A percentile compares a stretch with the other conserved stretches of the same genome.
Conservation (phyloP, 2,329 filamentous ascomycete species). For the Arthrocladium fulminans region DNA sequence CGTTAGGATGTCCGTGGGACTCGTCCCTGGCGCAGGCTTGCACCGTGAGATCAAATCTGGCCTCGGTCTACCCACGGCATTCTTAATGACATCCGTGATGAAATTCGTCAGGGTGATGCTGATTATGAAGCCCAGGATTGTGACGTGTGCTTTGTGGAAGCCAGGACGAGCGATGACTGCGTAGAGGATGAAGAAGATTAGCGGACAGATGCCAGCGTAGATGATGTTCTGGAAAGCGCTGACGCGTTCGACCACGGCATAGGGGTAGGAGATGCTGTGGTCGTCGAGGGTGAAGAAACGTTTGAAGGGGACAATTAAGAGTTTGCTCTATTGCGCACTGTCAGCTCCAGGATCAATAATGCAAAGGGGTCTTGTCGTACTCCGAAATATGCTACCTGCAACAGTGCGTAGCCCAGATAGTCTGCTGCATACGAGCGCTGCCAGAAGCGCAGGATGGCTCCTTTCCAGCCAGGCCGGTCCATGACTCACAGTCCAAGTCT, state of each 20-base stretch:
- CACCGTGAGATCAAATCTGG: conserved; percentile 87
- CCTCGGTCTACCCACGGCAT: conserved; percentile 70
- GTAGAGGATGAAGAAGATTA: conserved; percentile 57
- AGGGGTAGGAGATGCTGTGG: conserved; percentile 72
- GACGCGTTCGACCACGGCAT: conserved; percentile 76
- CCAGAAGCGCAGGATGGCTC: conserved; percentile 44
- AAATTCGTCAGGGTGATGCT: conserved; percentile 68
- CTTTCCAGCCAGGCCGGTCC: conserved; percentile 31
- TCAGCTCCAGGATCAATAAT: conserved; percentile 6
- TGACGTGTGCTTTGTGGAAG: conserved; percentile 74
- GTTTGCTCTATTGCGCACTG: conserved; percentile 53
- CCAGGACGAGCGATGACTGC: conserved; percentile 54
- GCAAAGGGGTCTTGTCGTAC: conserved; percentile 5
- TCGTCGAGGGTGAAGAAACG: conserved; percentile 90
- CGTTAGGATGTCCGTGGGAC: conserved; percentile 45
- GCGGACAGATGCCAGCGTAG: conserved; percentile 66
- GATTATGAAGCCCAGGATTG: conserved; percentile 70
- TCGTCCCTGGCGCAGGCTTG: conserved; percentile 55
- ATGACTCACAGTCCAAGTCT: background rate
- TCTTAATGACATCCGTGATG: conserved; percentile 86
- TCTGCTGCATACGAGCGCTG: conserved; percentile 77
- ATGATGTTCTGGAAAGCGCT: conserved; percentile 63
- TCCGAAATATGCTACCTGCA: conserved; percentile 57
- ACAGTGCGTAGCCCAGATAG: conserved; percentile 66
- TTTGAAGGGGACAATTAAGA: conserved; percentile 76